Evolutionary conservation across 345 rosid species (phyloP).

Genomic region (Fremontodendron californicum): DNA sequence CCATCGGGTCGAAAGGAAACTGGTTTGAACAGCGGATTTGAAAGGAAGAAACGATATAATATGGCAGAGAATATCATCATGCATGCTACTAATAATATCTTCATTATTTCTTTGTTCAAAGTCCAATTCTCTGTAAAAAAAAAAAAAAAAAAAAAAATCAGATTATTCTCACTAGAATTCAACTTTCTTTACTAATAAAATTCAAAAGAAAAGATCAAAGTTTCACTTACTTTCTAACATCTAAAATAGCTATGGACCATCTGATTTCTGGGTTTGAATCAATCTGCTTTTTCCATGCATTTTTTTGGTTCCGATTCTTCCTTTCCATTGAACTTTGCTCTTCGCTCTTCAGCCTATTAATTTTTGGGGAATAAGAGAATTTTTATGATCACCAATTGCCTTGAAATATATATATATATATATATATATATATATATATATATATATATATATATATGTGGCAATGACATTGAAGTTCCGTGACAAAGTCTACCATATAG

Average conservation of each 20-base stretch:
- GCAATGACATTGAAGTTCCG: background rate
- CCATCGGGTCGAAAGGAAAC: conserved; percentile 6
- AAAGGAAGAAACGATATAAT: conserved; percentile 13
- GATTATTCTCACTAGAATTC: background rate
- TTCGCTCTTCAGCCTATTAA: background rate
- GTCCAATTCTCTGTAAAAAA: background rate
- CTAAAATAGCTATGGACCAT: background rate
- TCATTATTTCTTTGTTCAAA: background rate
- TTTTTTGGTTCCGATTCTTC: background rate
- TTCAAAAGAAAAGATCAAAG: background rate
- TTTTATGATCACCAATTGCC: background rate
- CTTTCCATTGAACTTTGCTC: conserved; percentile 1
- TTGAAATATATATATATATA: no score
- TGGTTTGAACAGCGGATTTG: background rate
- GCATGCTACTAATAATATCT: background rate
- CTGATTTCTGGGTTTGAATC: background rate
- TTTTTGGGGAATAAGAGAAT: background rate
- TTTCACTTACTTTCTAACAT: background rate
- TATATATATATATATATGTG: no score
- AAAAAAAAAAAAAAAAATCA: background rate
- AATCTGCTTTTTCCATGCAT: background rate
- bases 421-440: no score
- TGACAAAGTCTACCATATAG: background rate
- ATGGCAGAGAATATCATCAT: background rate
- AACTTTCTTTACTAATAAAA: background rate